Evolutionary conservation across 2,329 filamentous ascomycete genomes (phyloP).

Genomic region (Aureobasidium sp.): DNA sequence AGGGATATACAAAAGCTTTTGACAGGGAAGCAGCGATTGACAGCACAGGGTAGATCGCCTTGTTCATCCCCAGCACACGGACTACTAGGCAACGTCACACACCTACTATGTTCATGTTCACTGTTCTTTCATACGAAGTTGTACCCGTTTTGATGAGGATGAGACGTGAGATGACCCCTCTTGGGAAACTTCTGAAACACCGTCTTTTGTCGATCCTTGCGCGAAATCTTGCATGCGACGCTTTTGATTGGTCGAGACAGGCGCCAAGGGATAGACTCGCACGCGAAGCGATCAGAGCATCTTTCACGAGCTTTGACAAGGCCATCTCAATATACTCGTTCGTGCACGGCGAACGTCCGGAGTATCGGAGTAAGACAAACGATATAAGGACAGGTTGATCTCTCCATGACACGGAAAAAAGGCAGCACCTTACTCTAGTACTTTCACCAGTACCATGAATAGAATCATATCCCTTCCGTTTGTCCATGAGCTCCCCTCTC

Average conservation of each 20-base stretch:
- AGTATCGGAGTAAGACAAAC: constrained; percentile 11
- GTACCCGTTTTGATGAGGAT: constrained; percentile 14
- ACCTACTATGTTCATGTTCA: constrained; percentile 1
- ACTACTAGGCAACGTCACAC: constrained; percentile 8
- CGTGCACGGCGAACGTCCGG: constrained; percentile 6
- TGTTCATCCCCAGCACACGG: constrained; percentile 1
- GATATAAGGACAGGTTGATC: not conserved
- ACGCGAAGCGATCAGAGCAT: constrained; percentile 1
- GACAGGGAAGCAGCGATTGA: constrained; percentile 8
- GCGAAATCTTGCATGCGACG: constrained; percentile 1
- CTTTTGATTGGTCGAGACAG: not conserved
- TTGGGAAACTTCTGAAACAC: constrained; percentile 8
- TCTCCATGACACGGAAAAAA: not conserved
- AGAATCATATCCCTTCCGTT: not conserved
- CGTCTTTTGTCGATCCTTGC: constrained; percentile 4
- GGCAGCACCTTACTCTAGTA: not conserved
- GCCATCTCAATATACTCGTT: constrained; percentile 7
- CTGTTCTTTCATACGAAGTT: not conserved
- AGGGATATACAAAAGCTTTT: not conserved
- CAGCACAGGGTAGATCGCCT: constrained; percentile 5
- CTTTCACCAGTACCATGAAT: not conserved
- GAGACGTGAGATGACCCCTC: constrained; percentile 14
- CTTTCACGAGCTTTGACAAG: constrained; percentile 1
- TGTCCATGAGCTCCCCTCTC: not conserved
- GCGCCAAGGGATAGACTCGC: constrained; percentile 4